Percentiles rank a stretch among this genome's conserved stretches.
These are phyloP conservation scores for Lojkania enalia DNA, from an alignment of 2,329 filamentous ascomycete species.

Conservation along the genomic window DNA sequence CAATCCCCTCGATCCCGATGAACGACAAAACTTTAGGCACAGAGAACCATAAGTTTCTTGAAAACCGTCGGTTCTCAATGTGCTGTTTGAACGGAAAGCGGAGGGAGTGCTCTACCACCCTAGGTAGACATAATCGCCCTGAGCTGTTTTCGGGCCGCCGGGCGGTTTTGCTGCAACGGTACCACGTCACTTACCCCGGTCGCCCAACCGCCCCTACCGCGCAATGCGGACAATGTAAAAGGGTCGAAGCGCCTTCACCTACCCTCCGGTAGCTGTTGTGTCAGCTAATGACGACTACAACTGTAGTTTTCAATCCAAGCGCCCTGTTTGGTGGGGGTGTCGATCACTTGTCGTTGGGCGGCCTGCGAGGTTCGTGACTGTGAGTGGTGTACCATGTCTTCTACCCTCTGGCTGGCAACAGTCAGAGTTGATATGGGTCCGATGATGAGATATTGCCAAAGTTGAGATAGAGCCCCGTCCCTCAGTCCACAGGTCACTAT, in stretches of 20 bases:
- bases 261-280: background rate
- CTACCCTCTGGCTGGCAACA: background rate
- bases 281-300: constrained; percentile 31
- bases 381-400: background rate
- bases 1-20: constrained; percentile 14
- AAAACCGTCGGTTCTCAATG: constrained; percentile 14
- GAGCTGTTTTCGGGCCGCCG: background rate
- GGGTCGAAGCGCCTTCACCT: constrained; percentile 33
- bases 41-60: constrained; percentile 4
- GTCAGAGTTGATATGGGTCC: background rate
- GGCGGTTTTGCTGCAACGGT: too few relatives aligned
- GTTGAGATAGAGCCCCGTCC: background rate
- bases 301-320: constrained; percentile 45
- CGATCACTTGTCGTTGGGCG: constrained; percentile 16
- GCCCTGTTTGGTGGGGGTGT: constrained; percentile 29
- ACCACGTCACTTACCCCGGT: constrained; percentile 3
- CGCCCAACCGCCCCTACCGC: constrained; percentile 30
- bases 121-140: constrained; percentile 18
- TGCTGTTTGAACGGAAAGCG: constrained; percentile 44
- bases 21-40: constrained; percentile 18
- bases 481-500: background rate
- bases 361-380: constrained; percentile 19
- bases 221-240: constrained; percentile 40
- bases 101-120: constrained; percentile 36
- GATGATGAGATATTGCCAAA: constrained; percentile 1